Evolutionary conservation across 108 stramenopile genomes (phyloP), one percentile per base, ranked within the genome.

Genomic region (Conticribra weissflogii): DNA sequence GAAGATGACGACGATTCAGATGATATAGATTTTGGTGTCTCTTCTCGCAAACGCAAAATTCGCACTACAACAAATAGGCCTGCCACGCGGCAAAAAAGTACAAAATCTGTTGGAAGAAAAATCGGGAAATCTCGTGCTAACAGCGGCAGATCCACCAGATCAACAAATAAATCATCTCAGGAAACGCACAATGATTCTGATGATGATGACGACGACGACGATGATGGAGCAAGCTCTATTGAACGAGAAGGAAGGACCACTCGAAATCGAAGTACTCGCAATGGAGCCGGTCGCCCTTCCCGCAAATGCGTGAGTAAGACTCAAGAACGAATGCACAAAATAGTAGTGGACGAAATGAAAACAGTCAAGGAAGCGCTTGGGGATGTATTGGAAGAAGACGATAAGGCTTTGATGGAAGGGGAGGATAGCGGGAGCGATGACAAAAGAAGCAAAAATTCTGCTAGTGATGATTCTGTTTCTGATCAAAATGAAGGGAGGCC

Each of bases 361-460:
- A 58, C 62, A 17, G 77, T 69, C 50, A 64, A 47, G 50, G 77
- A 78, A 33, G 77, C 77, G 1, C 32, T 70, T 50, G 63, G 69
- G 24, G 68, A 24, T 19, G 69, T 64, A 23, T 52, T 78, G 63
- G 69, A 70, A 32, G 77, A 71, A 3, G 68, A 69, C 47, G 77
- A 78, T 59, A 63, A n/a, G 59, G 64, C 70, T 17, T 50, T 67
- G 54, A 58, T 75, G 59, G 59, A 65, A 21, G 56, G 48, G 49
- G 41, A 23, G 7, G 19, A 53, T 46, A 21, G 19, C 0, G 54
- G 25, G 31, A 52, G 48, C 48, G 61, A 53, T 17, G 52, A 25
- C 16, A 41, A 41, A 9, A 5, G 36, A 5, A 41, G 12, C 12
- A 19, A 2, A 12, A 63, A 58, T 61, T 33, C 33, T 23, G 53